Evolutionary conservation across 208 protist species (phyloP), one percentile per base, ranked within the genome.

Genomic region (Acanthamoeba lenticulata): DNA sequence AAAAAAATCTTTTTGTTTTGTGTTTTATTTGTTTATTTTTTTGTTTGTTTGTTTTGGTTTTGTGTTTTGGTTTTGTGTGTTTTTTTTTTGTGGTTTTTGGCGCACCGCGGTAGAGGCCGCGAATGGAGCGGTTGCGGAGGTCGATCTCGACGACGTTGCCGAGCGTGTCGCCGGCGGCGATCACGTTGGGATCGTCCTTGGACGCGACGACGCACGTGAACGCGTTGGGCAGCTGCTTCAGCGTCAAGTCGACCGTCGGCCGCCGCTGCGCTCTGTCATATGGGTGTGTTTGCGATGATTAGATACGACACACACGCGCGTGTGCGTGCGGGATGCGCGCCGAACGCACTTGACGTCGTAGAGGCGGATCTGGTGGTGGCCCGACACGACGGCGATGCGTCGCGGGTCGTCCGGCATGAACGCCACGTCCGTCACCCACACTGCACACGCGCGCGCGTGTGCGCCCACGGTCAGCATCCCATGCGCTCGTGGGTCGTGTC

Each of bases 151-250:
- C 69, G 15, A 45, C 69, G 38, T 79, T 79, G 38, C 69, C 69
- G 36, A 38, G 32, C 2, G 36, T 79, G 69, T 79, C 69, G 69
- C 69, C 69, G 15, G 44, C 34, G 38, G 69, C 69, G 38, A 79
- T 79, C 69, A 79, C 69, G 38, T 79, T 79, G 69, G 69, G 69
- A n/a, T 79, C 69, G 34, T n/a, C 36, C 69, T n/a, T n/a, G n/a
- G 69, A 79, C 34, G 69, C 34, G 17, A 79, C 24, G 36, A 79
- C 11, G 69, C 69, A 79, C 1, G 34, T 79, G 69, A 79, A 79
- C 13, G 69, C 69, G 38, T 79, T 17, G 0, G 69, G 69, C 69
- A 79, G 69, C 36, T 79, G 36, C 69, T 79, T 79, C 34, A 79
- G 69, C 69, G 24, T 29, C 34, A 79, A 45, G 5, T 79, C 69